phyloP scores from a whole-genome alignment of 805 yeast genomes.

The Komagataella mondaviorum region DNA sequence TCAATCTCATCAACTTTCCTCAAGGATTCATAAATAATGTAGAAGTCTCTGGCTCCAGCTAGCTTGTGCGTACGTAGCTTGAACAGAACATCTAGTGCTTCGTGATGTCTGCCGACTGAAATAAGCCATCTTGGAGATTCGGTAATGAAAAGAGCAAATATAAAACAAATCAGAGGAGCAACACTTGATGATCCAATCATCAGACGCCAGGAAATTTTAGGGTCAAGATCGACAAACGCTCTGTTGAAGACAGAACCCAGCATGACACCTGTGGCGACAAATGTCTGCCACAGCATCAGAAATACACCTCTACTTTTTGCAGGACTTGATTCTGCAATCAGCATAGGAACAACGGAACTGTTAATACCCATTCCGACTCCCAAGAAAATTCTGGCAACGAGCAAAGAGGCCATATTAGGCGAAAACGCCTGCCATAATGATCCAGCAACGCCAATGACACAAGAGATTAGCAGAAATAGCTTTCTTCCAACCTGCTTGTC shows the following conservation, averaged over 20 bases:
- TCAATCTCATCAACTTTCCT: constrained; percentile 42
- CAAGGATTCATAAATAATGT: constrained; percentile 52
- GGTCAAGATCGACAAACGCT: constrained; percentile 42
- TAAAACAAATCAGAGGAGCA: constrained; percentile 47
- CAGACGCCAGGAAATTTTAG: constrained; percentile 49
- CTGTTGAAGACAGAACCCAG: constrained; percentile 54
- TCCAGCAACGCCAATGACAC: constrained; percentile 42
- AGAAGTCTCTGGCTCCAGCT: constrained; percentile 58
- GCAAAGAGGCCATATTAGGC: constrained; percentile 55
- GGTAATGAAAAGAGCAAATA: constrained; percentile 55
- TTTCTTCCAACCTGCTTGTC: constrained; percentile 48
- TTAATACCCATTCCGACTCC: constrained; percentile 66
- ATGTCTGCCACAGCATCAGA: constrained; percentile 65
- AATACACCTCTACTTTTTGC: constrained; percentile 50
- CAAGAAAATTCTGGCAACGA: constrained; percentile 48
- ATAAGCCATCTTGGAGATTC: constrained; percentile 71
- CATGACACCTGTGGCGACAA: constrained; percentile 66
- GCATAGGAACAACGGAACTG: constrained; percentile 66
- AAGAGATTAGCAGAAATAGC: constrained; percentile 52
- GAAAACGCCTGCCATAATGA: constrained; percentile 61
- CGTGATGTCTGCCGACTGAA: constrained; percentile 52
- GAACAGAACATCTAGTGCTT: constrained; percentile 38
- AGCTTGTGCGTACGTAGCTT: constrained; percentile 36
- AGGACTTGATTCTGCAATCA: constrained; percentile 57
- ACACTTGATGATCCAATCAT: constrained; percentile 58